Evolutionary conservation across 2,329 filamentous ascomycete species (phyloP).

Genomic region (Cadophora gregata): DNA sequence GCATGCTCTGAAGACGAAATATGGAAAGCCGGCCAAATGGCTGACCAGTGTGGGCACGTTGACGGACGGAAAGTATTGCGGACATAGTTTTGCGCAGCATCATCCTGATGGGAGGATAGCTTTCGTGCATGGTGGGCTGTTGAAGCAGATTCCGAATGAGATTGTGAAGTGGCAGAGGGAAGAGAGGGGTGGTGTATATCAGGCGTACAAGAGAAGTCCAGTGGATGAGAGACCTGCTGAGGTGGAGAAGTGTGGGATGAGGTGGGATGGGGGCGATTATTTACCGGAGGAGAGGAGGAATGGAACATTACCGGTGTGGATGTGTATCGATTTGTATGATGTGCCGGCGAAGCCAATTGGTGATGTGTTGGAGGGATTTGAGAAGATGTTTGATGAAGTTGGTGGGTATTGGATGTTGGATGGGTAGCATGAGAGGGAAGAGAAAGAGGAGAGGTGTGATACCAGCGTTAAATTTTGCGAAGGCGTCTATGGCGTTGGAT

Average conservation of each 20-base stretch:
- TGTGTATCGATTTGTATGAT: slow-evolving; percentile 21
- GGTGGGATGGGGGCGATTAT: slow-evolving; percentile 16
- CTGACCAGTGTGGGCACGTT: slow-evolving; percentile 24
- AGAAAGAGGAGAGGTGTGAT: not conserved
- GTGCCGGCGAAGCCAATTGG: slow-evolving; percentile 9
- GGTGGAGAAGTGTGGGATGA: slow-evolving; percentile 18
- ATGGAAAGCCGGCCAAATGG: slow-evolving; percentile 20
- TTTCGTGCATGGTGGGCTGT: slow-evolving; percentile 21
- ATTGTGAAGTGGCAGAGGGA: slow-evolving; percentile 23
- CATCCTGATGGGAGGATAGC: slow-evolving; percentile 22
- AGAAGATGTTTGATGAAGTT: slow-evolving; percentile 21
- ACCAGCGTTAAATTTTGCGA: not conserved
- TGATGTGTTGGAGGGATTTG: slow-evolving; percentile 20
- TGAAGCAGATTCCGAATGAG: slow-evolving; percentile 22
- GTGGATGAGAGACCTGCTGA: slow-evolving; percentile 14
- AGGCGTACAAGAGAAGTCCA: slow-evolving; percentile 20
- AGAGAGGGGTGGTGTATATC: slow-evolving; percentile 22
- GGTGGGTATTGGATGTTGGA: slow-evolving; percentile 27
- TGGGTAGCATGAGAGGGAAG: not conserved
- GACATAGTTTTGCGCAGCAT: slow-evolving; percentile 26
- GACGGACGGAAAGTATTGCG: slow-evolving; percentile 18
- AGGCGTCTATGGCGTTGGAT: not conserved
- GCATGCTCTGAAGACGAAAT: slow-evolving; percentile 24
- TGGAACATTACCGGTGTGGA: slow-evolving; percentile 7
- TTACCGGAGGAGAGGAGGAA: slow-evolving; percentile 16